phyloP scores from a whole-genome alignment of 1,139 yeast species.

The Candida neerlandica region DNA sequence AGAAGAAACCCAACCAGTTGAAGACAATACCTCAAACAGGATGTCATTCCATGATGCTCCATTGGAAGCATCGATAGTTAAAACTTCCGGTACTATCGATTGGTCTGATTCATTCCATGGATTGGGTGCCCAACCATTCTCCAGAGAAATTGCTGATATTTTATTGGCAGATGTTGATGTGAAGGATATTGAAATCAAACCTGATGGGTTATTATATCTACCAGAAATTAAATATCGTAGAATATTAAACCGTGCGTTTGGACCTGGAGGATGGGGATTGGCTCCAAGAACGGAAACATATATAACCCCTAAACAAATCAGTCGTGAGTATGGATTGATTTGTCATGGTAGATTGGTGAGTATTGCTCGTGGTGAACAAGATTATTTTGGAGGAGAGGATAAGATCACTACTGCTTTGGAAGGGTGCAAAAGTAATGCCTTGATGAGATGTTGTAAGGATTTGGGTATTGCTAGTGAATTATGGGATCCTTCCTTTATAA shows the following conservation, averaged over 20 bases:
- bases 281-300: constrained; percentile 89
- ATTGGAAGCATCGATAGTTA: background rate
- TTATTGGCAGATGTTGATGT: constrained; percentile 62
- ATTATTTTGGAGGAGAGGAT: constrained; percentile 77
- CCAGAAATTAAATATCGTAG: constrained; percentile 96
- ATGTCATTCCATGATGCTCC: constrained; percentile 24
- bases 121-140: constrained; percentile 74
- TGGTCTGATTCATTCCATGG: constrained; percentile 87
- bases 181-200: constrained; percentile 87
- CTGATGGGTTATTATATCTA: constrained; percentile 87
- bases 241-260: constrained; percentile 84
- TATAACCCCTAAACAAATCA: constrained; percentile 62
- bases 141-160: constrained; percentile 57
- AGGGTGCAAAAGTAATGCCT: constrained; percentile 94
- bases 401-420: constrained; percentile 96
- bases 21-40: constrained; percentile 2
- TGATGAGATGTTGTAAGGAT: constrained; percentile 98
- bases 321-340: constrained; percentile 87
- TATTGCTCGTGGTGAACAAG: constrained; percentile 95
- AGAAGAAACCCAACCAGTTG: no score
- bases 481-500: constrained; percentile 94
- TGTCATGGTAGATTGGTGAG: constrained; percentile 89
- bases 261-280: constrained; percentile 99
- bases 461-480: constrained; percentile 94
- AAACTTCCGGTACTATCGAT: constrained; percentile 29